Conservation (phyloP, 2,329 filamentous ascomycete genomes). For the Cadophora malorum region DNA sequence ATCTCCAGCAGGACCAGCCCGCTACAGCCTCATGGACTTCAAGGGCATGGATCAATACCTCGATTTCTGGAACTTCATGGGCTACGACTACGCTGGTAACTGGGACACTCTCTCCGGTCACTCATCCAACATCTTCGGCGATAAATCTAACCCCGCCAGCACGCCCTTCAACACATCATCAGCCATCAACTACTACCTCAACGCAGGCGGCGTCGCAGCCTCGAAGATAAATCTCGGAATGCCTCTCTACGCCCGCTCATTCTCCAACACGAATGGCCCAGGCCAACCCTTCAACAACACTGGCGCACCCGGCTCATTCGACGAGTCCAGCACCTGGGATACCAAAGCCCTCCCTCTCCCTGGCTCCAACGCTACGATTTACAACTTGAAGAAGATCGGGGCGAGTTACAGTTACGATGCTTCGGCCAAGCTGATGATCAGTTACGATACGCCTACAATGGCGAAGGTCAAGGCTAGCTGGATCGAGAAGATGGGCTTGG, state of each 20-base stretch:
- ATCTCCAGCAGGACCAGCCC: conserved; percentile 53
- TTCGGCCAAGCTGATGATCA: conserved; percentile 65
- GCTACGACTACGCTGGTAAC: conserved; percentile 66
- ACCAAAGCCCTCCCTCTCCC: conserved; percentile 75
- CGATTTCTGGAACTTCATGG: conserved; percentile 68
- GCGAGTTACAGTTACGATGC: conserved; percentile 75
- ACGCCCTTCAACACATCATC: conserved; percentile 74
- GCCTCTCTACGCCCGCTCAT: conserved; percentile 79
- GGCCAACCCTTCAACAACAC: conserved; percentile 58
- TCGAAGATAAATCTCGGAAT: conserved; percentile 77
- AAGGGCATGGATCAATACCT: conserved; percentile 53
- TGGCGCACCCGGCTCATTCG: conserved; percentile 67
- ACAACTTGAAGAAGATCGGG: conserved; percentile 55
- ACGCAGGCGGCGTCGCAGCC: conserved; percentile 54
- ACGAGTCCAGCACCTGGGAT: conserved; percentile 78
- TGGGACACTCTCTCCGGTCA: conserved; percentile 51
- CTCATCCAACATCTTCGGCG: conserved; percentile 71
- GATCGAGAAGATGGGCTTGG: conserved; percentile 55
- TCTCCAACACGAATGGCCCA: conserved; percentile 67
- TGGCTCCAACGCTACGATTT: conserved; percentile 62
- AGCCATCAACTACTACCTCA: conserved; percentile 67
- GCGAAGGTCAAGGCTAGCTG: conserved; percentile 47
- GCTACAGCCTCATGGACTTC: conserved; percentile 56
- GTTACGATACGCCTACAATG: conserved; percentile 61
- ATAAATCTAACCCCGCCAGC: conserved; percentile 59